phyloP scores from a whole-genome alignment of 148 eudicot species.

The Talinum fruticosum region DNA sequence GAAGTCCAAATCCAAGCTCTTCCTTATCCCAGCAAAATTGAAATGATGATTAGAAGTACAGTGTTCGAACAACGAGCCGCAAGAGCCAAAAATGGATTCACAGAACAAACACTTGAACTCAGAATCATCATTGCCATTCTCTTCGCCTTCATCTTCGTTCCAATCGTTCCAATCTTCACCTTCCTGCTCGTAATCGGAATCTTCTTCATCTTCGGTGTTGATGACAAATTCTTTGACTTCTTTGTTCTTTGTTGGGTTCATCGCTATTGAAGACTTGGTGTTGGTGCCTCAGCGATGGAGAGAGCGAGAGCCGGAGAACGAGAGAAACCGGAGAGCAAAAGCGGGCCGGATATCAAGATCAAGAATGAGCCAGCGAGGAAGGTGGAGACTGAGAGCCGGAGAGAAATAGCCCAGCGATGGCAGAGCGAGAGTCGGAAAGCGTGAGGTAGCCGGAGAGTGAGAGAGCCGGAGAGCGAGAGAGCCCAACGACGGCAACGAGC shows the following conservation, averaged over 20 bases:
- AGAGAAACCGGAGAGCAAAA: too few species aligned
- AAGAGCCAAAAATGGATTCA: constrained; percentile 36
- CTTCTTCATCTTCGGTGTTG: constrained; percentile 23
- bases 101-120: constrained; percentile 75
- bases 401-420: too few species aligned
- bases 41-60: constrained; percentile 50
- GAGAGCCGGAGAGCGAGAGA: too few species aligned
- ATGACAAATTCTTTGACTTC: constrained; percentile 10
- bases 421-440: too few species aligned
- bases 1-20: constrained; percentile 53
- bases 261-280: neutral
- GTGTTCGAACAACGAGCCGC: constrained; percentile 49
- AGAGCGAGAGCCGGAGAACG: too few species aligned
- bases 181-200: constrained; percentile 33
- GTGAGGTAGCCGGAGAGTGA: too few species aligned
- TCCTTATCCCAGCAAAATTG: constrained; percentile 48
- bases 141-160: constrained; percentile 54
- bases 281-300: neutral
- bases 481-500: too few species aligned
- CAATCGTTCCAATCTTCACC: constrained; percentile 75
- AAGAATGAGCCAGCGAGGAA: too few species aligned
- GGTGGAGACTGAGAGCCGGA: too few species aligned
- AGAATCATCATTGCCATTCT: constrained; percentile 27
- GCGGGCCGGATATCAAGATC: too few species aligned
- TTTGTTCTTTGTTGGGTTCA: neutral